Evolutionary conservation across 2,329 filamentous ascomycete genomes (phyloP).

Genomic region (Colletotrichum gigasporum): DNA sequence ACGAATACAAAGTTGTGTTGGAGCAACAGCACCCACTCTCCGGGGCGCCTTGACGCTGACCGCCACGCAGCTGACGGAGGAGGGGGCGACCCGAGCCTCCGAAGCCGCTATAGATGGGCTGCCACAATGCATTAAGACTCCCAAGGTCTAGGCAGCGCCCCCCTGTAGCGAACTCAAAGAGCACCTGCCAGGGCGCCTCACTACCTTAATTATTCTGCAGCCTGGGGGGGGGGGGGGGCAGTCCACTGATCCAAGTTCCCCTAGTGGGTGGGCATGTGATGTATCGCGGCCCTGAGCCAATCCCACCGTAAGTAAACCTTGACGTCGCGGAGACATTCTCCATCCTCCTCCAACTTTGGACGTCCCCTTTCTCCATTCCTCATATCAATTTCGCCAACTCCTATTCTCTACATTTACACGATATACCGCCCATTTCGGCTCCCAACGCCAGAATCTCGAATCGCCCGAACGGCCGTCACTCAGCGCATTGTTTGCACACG

Average conservation of each 20-base stretch:
- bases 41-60: neutral
- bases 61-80: conserved; percentile 6
- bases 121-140: neutral
- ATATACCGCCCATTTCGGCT: neutral
- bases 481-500: neutral
- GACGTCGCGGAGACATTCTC: conserved; percentile 26
- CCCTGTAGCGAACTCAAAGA: conserved; percentile 10
- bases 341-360: conserved; percentile 8
- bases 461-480: neutral
- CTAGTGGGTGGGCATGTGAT: conserved; percentile 25
- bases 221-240: conserved; percentile 23
- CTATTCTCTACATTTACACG: neutral
- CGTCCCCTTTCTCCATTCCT: conserved; percentile 20
- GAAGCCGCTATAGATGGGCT: neutral
- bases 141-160: neutral
- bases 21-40: neutral
- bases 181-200: neutral
- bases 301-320: conserved; percentile 17
- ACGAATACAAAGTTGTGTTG: neutral
- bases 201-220: conserved; percentile 17
- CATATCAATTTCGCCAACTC: conserved; percentile 6
- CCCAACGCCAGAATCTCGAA: neutral
- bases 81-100: conserved; percentile 8
- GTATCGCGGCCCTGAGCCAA: conserved; percentile 13
- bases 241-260: conserved; percentile 5